Conservation (phyloP, 176 grass and related monocot species). For the Ananas comosus region DNA sequence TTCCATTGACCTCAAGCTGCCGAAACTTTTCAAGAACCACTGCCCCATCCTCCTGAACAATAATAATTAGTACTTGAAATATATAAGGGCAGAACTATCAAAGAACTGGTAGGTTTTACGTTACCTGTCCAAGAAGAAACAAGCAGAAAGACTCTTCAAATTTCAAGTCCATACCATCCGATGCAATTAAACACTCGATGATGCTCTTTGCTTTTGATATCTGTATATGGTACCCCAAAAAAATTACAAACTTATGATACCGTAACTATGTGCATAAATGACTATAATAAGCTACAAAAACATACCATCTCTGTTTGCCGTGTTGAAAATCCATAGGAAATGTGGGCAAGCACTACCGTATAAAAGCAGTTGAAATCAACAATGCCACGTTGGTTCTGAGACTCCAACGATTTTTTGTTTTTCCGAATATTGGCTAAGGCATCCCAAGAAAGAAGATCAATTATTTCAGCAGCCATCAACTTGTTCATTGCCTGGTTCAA, state of each 20-base stretch:
- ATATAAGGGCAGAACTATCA: slow-evolving; percentile 17
- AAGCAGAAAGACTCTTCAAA: slow-evolving; percentile 85
- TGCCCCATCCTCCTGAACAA: slow-evolving; percentile 50
- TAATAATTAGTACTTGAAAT: slow-evolving; percentile 24
- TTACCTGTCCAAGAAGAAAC: slow-evolving; percentile 93
- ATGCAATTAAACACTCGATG: slow-evolving; percentile 70
- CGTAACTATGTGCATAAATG: neutral
- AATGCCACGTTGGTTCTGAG: slow-evolving; percentile 71
- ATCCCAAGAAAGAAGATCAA: slow-evolving; percentile 89
- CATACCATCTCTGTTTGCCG: slow-evolving; percentile 78
- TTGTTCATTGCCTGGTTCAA: slow-evolving; percentile 63
- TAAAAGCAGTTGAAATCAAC: slow-evolving; percentile 88
- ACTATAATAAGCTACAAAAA: slow-evolving; percentile 4
- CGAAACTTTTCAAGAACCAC: slow-evolving; percentile 72
- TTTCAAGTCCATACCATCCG: slow-evolving; percentile 69
- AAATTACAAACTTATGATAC: slow-evolving; percentile 7
- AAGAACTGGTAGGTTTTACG: slow-evolving; percentile 13
- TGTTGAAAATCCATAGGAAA: slow-evolving; percentile 76
- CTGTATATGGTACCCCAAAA: slow-evolving; percentile 27
- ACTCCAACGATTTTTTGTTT: slow-evolving; percentile 82
- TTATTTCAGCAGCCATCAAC: slow-evolving; percentile 74
- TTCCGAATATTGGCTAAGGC: slow-evolving; percentile 64
- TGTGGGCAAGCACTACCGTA: slow-evolving; percentile 56
- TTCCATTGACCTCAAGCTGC: slow-evolving; percentile 62
- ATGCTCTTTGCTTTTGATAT: slow-evolving; percentile 87